Evolutionary conservation across 805 yeast genomes (phyloP), one percentile per base, ranked within the genome.

Genomic region (Saturnispora sekii): DNA sequence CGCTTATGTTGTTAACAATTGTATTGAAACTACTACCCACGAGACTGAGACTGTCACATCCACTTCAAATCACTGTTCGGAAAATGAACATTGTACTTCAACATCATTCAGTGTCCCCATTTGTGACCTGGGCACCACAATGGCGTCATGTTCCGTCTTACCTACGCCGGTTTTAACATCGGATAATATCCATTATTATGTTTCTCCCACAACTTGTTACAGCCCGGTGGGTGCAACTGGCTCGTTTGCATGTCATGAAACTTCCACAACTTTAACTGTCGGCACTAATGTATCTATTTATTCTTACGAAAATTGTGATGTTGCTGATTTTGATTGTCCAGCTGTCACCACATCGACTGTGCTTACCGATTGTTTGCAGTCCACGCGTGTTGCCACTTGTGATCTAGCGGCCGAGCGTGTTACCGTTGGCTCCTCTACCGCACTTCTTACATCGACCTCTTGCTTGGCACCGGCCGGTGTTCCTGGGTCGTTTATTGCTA

Each of bases 181-280:
- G 1, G 41, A 45, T 10, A 41, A 33, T 6, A 37, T 43, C 5
- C 32, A 36, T 6, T 45, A 36, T 34, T 40, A 48, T 17, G 33
- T 50, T 10, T 47, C 45, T 10, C 47, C 48, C 12, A 50, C 52
- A 12, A 47, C 50, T 10, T 50, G 52, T 35, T 39, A 40, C n/a
- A 37, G 41, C 9, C 52, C 52, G 8, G 5, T 28, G 11, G 49
- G 32, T 32, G 50, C 46, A 10, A 50, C 48, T 9, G 52, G 52
- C 4, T 45, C 52, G 4, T 50, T 50, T 32, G 18, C 34, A 14
- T 50, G 52, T 38, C 49, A 45, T 38, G 40, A 41, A 28, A 45
- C 50, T 9, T 36, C 45, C 10, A 37, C 49, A 2, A 47, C 45
- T n/a, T 39, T 45, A 28, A 37, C 44, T 12, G 38, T 49, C 21